A percentile compares a stretch with the other conserved stretches of the same genome.
Conservation (phyloP, 176 grass and related monocot genomes). For the Neostapfia colusana region DNA sequence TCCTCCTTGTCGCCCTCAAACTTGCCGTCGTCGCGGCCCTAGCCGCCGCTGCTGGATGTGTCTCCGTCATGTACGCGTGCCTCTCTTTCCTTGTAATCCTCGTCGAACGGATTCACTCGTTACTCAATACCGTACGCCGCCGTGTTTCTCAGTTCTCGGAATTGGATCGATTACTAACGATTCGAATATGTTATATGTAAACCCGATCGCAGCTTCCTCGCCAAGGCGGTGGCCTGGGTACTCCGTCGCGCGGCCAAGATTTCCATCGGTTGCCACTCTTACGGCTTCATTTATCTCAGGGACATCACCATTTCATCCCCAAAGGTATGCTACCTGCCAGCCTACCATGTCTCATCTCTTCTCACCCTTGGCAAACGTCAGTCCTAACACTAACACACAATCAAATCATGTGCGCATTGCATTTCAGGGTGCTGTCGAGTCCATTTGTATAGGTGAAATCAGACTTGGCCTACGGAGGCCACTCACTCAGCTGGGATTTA, state of each 20-base stretch:
- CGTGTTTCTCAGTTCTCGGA: slow-evolving; percentile 9
- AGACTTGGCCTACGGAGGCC: slow-evolving; percentile 60
- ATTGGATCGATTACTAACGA: not conserved
- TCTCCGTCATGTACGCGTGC: slow-evolving; percentile 25
- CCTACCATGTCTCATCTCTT: slow-evolving; percentile 6
- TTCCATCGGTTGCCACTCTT: slow-evolving; percentile 66
- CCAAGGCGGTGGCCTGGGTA: slow-evolving; percentile 56
- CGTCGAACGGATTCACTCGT: not conserved
- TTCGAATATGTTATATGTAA: not conserved
- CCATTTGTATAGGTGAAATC: slow-evolving; percentile 70
- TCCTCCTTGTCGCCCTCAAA: slow-evolving; percentile 47
- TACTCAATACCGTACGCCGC: not conserved
- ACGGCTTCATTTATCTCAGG: slow-evolving; percentile 61
- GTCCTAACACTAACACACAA: not conserved
- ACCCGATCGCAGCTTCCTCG: slow-evolving; percentile 58
- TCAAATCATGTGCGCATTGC: not conserved
- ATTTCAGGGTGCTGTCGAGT: slow-evolving; percentile 77
- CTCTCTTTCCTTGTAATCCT: not conserved
- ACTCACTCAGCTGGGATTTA: slow-evolving; percentile 51
- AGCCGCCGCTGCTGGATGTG: slow-evolving; percentile 23
- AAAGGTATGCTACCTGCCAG: slow-evolving; percentile 48
- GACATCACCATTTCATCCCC: slow-evolving; percentile 61
- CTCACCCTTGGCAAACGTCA: not conserved
- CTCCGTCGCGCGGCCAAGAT: slow-evolving; percentile 54
- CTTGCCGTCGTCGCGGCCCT: slow-evolving; percentile 19